Base-by-base conservation (phyloP, 768 basidiomycete species). In the Amanita fuliginea region DNA sequence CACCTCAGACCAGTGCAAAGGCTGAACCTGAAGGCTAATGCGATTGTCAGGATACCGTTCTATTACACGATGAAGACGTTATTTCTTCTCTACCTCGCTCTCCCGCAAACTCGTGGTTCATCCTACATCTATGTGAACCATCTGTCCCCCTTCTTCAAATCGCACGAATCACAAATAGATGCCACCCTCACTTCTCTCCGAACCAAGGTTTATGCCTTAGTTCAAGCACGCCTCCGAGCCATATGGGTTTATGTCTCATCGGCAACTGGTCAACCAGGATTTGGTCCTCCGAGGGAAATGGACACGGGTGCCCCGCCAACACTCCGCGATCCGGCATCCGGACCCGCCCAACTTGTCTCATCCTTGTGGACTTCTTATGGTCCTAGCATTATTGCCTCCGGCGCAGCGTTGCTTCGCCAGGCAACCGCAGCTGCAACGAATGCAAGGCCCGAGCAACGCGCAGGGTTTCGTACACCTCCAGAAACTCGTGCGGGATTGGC, bases 101-200 rank as follows among this genome's bases (percentile, higher is more conserved):
- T 94, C 5, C 93, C 94, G 0, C 91, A 94, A 60, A 90, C 88
- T 0, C 81, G 81, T 55, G 93, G 94, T 21, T 80, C 93, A 0
- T 81, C 90, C 1, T 88, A 86, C 63, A 70, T 97, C 59, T 97
- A 95, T 70, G 71, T 69, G 36, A 68, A 73, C 10, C 81, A 90
- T 54, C 80, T 97, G 10, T 78, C 81, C 30, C 93, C 94, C 0
- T 81, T 90, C 68, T 86, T 97, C 64, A 74, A 74, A 46, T 68
- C 76, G 16, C 87, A 96, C 60, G 93, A 97, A 64, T 58, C 69
- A 1, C 81, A 91, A 61, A 94, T 97, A 61, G 93, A 97, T 62
- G 76, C 77, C 11, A 71, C 83, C 4, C 76, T 96, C 35, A 80
- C 83, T 3, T 73, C 79, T 46, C 62, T 82, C 55, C 80, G 82